Percentiles rank a stretch among this genome's conserved stretches.
Evolutionary conservation across 305 asterid species (phyloP).

Genomic region (Coffea humblotiana): DNA sequence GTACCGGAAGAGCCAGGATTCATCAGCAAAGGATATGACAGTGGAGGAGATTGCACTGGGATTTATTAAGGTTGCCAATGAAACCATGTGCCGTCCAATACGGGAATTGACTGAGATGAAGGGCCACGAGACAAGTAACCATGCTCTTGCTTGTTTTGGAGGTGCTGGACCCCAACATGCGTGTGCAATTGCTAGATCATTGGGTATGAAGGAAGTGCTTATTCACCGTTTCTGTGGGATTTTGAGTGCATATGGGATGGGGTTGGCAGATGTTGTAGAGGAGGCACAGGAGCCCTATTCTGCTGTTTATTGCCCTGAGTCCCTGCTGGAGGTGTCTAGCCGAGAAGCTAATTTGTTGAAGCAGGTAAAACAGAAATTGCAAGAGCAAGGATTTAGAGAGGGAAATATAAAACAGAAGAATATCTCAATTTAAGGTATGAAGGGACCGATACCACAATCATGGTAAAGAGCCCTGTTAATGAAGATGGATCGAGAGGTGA

Average conservation of each 20-base stretch:
- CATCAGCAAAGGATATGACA: slow-evolving; percentile 71
- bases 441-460: slow-evolving; percentile 91
- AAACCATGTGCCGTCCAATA: slow-evolving; percentile 98
- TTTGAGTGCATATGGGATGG: slow-evolving; percentile 96
- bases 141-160: slow-evolving; percentile 98
- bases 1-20: slow-evolving; percentile 73
- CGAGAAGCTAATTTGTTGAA: slow-evolving; percentile 59
- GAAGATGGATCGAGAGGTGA: slow-evolving; percentile 67
- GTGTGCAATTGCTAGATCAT: slow-evolving; percentile 93
- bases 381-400: slow-evolving; percentile 69
- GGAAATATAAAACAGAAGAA: slow-evolving; percentile 68
- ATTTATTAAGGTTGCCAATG: slow-evolving; percentile 85
- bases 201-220: slow-evolving; percentile 94
- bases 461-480: slow-evolving; percentile 60
- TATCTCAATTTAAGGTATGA: slow-evolving; percentile 90
- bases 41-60: slow-evolving; percentile 96
- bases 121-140: slow-evolving; percentile 94
- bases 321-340: slow-evolving; percentile 57
- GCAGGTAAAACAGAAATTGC: slow-evolving; percentile 62
- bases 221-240: slow-evolving; percentile 93
- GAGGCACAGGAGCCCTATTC: slow-evolving; percentile 92
- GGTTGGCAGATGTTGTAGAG: slow-evolving; percentile 95
- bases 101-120: slow-evolving; percentile 97
- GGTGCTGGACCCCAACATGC: slow-evolving; percentile 99
- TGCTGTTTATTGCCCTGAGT: slow-evolving; percentile 69